Evolutionary conservation across 139 green algal genomes (phyloP).

Genomic region (Ostreobium quekettii): DNA sequence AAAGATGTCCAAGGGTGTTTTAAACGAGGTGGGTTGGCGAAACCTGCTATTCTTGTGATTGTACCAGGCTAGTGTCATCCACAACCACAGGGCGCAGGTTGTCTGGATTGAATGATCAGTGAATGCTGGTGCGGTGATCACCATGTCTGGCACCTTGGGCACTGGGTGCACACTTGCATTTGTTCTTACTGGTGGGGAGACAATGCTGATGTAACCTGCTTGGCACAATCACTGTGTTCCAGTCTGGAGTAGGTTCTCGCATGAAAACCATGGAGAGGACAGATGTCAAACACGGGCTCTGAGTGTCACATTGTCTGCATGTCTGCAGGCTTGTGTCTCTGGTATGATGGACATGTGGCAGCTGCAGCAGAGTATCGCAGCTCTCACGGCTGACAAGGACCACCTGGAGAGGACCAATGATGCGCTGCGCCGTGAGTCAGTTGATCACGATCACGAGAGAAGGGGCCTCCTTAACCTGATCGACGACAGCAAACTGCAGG

Average conservation of each 20-base stretch:
- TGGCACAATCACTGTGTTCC: no score
- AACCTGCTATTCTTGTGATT: background rate
- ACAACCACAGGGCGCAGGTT: background rate
- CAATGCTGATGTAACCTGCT: no score
- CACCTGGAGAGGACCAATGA: background rate
- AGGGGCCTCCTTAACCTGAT: slow-evolving; percentile 14
- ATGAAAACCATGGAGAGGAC: no score
- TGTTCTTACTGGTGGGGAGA: no score
- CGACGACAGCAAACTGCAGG: slow-evolving; percentile 5
- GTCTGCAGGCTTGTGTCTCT: slow-evolving; percentile 17
- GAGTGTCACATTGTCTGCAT: background rate
- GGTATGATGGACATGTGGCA: slow-evolving; percentile 10
- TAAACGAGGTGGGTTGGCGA: slow-evolving; percentile 8
- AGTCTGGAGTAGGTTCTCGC: no score
- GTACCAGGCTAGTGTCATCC: background rate
- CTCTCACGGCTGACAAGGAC: slow-evolving; percentile 1
- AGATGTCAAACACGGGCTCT: background rate
- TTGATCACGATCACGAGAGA: slow-evolving; percentile 13
- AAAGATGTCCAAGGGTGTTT: slow-evolving; percentile 10
- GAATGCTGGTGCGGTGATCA: background rate
- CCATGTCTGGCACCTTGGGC: background rate
- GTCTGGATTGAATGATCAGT: background rate
- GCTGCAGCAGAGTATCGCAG: background rate
- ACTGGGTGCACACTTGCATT: background rate
- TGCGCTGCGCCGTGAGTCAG: background rate